These are phyloP conservation scores for Odontarrhena argentea DNA, from an alignment of 345 rosid genomes.

Conservation along the genomic window DNA sequence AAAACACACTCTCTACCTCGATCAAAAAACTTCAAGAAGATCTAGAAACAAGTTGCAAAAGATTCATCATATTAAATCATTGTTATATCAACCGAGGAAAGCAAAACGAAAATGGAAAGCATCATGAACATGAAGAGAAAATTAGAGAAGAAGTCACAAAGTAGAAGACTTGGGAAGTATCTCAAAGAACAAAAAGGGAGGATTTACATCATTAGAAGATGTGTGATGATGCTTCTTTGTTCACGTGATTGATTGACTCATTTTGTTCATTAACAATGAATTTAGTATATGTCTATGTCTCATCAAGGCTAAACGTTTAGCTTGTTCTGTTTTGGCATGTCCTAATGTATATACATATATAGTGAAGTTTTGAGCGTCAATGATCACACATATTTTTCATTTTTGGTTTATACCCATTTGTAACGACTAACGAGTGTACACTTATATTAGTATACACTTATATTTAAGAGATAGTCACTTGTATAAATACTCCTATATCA, in stretches of 20 bases:
- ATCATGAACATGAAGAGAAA: conserved; percentile 37
- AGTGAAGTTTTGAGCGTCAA: conserved; percentile 9
- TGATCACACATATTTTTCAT: neutral
- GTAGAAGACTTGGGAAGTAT: conserved; percentile 43
- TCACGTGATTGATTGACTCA: conserved; percentile 39
- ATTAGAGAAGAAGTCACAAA: conserved; percentile 37
- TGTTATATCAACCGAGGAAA: conserved; percentile 14
- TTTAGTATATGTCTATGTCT: too few species aligned
- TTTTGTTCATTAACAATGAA: neutral
- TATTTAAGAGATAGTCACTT: too few species aligned
- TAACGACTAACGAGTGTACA: too few species aligned
- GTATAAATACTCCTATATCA: too few species aligned
- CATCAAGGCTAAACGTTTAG: conserved; percentile 7
- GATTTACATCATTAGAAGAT: conserved; percentile 44
- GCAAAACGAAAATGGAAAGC: conserved; percentile 24
- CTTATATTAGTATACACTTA: too few species aligned
- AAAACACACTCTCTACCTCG: conserved; percentile 16
- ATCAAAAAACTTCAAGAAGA: conserved; percentile 13
- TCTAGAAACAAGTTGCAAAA: neutral
- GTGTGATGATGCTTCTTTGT: conserved; percentile 41
- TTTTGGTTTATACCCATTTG: too few species aligned
- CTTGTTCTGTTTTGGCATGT: conserved; percentile 16
- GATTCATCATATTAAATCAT: conserved; percentile 1
- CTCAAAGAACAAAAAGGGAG: conserved; percentile 41
- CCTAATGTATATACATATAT: conserved; percentile 10